Evolutionary conservation across 2,329 filamentous ascomycete genomes (phyloP), one percentile per base, ranked within the genome.

Genomic region (Rugonectria rugulosa): DNA sequence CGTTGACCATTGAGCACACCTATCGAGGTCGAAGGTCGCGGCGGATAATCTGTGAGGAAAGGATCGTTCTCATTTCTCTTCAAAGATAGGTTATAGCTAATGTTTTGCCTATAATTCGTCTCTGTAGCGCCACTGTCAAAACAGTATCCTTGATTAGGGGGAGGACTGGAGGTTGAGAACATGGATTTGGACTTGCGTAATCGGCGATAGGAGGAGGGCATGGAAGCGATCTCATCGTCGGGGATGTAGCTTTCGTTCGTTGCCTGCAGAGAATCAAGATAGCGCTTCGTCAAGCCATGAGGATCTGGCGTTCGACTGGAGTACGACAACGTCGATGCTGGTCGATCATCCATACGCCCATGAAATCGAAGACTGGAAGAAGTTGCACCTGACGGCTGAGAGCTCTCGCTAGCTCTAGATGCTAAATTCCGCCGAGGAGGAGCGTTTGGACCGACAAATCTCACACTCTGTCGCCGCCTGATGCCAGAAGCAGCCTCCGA

Each of bases 171-270:
- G 3, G 72, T 68, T 10, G 73, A 70, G 57, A 82, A 77, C 80
- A 85, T 81, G 0, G 84, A 87, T 54, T 74, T 80, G 1, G 83
- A 83, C 63, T 80, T 83, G 37, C 81, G 81, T 36, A 86, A 68
- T 23, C 74, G 77, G 41, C 78, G 75, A 60, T 77, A 81, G 1
- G 81, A 81, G 2, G 77, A 79, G 12, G 78, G 76, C 24, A 73
- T 73, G 3, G 81, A 81, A 2, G 74, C 75, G 26, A 77, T 68
- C 47, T 81, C 76, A 53, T 83, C 79, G 53, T 82, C 78, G 1
- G 74, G 74, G 5, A 75, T 78, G 64, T 79, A 81, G 50, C 76
- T 74, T 62, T 79, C 73, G 29, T 79, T 72, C 32, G 71, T 72
- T 42, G 71, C 68, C 42, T 68, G 64, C 31, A 65, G 56, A 7